These are phyloP conservation scores for Ophiostoma fasciatum DNA, from an alignment of 2,329 filamentous ascomycete genomes.

Conservation along the genomic window DNA sequence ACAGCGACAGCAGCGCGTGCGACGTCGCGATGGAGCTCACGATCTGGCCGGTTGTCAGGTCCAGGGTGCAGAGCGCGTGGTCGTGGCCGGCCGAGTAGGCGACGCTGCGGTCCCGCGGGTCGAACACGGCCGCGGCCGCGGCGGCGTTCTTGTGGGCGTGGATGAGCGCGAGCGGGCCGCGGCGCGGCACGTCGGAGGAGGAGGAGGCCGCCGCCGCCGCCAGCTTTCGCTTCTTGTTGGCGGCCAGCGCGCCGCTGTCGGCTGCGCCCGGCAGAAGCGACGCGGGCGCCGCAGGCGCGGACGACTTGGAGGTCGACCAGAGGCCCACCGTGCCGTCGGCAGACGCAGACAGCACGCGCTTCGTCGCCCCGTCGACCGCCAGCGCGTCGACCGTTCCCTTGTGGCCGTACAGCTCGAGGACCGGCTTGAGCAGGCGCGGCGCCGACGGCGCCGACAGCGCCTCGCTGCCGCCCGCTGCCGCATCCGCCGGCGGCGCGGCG, in stretches of 20 bases:
- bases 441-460: constrained; percentile 52
- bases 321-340: constrained; percentile 73
- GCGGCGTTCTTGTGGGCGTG: constrained; percentile 50
- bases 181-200: constrained; percentile 43
- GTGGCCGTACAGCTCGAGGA: constrained; percentile 17
- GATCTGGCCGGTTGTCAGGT: constrained; percentile 64
- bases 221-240: constrained; percentile 64
- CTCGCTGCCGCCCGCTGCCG: constrained; percentile 53
- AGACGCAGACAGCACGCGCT: constrained; percentile 72
- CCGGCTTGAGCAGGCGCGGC: constrained; percentile 7
- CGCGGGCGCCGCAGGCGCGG: constrained; percentile 47
- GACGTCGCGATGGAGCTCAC: constrained; percentile 75
- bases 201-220: constrained; percentile 22
- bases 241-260: constrained; percentile 11
- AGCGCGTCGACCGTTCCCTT: constrained; percentile 57
- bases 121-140: constrained; percentile 71
- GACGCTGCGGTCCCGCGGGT: constrained; percentile 69
- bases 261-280: constrained; percentile 44
- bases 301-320: constrained; percentile 54
- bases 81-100: constrained; percentile 88
- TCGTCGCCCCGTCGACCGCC: constrained; percentile 53
- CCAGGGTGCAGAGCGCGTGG: constrained; percentile 80
- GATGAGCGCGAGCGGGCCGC: constrained; percentile 65
- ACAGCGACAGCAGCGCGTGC: constrained; percentile 67
- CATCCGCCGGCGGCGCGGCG: constrained; percentile 51